A percentile compares a stretch with the other conserved stretches of the same genome.
Evolutionary conservation across 202 grass and related monocot species (phyloP).

Genomic region (Dendrocalamus latiflorus): DNA sequence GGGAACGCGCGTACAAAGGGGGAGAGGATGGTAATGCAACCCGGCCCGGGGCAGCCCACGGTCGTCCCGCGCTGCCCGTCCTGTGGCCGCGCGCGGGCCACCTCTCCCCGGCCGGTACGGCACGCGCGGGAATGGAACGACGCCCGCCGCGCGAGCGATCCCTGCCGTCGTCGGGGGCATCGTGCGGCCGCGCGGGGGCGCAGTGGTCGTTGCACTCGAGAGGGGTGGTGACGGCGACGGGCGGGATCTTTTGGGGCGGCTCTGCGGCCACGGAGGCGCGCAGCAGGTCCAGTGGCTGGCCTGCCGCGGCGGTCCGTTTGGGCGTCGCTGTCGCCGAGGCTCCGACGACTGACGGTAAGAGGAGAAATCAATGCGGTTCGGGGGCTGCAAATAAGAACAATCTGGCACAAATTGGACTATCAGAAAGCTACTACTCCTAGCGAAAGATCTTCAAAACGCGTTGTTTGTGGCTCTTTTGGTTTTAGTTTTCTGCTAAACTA

Average conservation of each 20-base stretch:
- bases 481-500: too few species aligned
- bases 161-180: not conserved
- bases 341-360: not conserved
- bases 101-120: not conserved
- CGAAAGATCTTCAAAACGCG: not conserved
- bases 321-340: slow-evolving; percentile 9
- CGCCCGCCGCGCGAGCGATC: not conserved
- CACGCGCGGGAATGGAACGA: not conserved
- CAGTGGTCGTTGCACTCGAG: not conserved
- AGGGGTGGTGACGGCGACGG: slow-evolving; percentile 5
- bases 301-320: slow-evolving; percentile 2
- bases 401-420: not conserved
- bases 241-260: not conserved
- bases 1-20: not conserved
- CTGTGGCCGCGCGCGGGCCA: slow-evolving; percentile 28
- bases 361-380: not conserved
- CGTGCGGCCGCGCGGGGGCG: not conserved
- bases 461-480: too few species aligned
- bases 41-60: slow-evolving; percentile 37
- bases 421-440: not conserved
- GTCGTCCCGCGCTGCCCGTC: not conserved
- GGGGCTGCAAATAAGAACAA: not conserved
- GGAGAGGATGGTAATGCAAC: slow-evolving; percentile 40
- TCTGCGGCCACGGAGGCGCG: slow-evolving; percentile 21
- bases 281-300: not conserved